Conservation (phyloP, 345 rosid genomes). For the Raphanus raphanistrum region DNA sequence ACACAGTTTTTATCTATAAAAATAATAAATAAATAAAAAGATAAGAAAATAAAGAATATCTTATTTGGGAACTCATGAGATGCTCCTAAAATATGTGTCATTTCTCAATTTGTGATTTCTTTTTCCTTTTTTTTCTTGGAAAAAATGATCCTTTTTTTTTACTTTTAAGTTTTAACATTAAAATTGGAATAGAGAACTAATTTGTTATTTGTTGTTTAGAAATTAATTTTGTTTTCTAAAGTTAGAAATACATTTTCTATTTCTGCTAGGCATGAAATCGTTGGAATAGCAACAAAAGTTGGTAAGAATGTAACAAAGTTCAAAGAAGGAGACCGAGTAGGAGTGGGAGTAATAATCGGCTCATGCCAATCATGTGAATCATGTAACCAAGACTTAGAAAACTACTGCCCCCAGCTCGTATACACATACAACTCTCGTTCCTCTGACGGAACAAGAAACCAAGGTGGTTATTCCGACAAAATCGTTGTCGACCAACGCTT, state of each 20-base stretch:
- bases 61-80: background rate
- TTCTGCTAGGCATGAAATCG: conserved; percentile 56
- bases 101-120: background rate
- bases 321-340: conserved; percentile 59
- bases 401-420: conserved; percentile 48
- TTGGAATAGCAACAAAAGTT: conserved; percentile 57
- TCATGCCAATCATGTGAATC: conserved; percentile 52
- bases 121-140: no score
- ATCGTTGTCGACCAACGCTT: conserved; percentile 58
- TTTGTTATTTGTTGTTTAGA: no score
- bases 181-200: background rate
- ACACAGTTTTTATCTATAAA: background rate
- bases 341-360: conserved; percentile 56
- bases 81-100: background rate
- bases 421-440: conserved; percentile 41
- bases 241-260: background rate
- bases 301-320: conserved; percentile 55
- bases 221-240: no score
- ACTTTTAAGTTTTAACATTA: background rate
- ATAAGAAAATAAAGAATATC: background rate
- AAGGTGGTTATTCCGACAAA: conserved; percentile 60
- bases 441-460: conserved; percentile 51
- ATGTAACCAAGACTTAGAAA: conserved; percentile 53
- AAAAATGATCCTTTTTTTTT: no score
- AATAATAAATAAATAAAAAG: background rate